A percentile compares a stretch with the other conserved stretches of the same genome.
Conservation (phyloP, 306 rosid species). For the Inga laurina region DNA sequence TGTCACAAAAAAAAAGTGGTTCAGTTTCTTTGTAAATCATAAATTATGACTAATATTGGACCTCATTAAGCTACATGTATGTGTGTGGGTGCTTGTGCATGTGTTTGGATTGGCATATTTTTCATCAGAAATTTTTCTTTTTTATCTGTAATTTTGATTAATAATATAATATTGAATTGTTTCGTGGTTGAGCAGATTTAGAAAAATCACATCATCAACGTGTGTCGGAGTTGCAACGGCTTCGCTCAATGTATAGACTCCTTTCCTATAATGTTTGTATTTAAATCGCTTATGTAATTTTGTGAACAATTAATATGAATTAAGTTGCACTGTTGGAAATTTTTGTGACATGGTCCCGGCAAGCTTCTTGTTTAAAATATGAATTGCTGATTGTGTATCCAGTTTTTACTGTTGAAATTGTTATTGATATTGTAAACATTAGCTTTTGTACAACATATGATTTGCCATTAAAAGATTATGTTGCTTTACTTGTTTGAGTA, state of each 20-base stretch:
- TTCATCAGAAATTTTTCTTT: neutral
- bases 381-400: neutral
- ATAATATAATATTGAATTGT: neutral
- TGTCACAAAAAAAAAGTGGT: neutral
- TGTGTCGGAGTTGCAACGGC: slow-evolving; percentile 87
- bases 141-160: neutral
- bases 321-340: neutral
- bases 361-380: neutral
- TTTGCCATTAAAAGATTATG: neutral
- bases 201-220: slow-evolving; percentile 98
- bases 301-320: slow-evolving; percentile 6
- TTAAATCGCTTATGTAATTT: slow-evolving; percentile 20
- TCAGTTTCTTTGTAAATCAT: neutral
- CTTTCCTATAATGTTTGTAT: slow-evolving; percentile 23
- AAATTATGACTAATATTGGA: neutral
- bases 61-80: neutral
- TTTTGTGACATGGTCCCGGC: neutral
- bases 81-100: neutral
- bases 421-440: neutral
- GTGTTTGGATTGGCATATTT: neutral
- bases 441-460: neutral
- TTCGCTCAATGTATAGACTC: slow-evolving; percentile 77
- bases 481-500: neutral
- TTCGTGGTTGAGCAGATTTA: slow-evolving; percentile 65
- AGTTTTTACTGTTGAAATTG: neutral